These are phyloP conservation scores for Suhomyces kilbournensis DNA, from an alignment of 805 yeast species.

Conservation along the genomic window DNA sequence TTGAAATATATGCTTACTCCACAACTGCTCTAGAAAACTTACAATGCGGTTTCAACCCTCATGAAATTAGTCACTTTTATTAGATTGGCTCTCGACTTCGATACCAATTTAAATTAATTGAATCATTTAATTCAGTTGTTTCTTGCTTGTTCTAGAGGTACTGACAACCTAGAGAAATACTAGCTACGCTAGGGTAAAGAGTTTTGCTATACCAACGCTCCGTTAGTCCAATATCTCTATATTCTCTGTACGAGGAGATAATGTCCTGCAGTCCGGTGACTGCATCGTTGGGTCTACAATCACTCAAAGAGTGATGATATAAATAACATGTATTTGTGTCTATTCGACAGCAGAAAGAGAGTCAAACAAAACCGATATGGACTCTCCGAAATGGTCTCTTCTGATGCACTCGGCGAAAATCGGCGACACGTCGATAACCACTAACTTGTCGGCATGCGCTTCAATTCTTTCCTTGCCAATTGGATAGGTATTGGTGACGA, in stretches of 20 bases:
- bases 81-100: too few relatives aligned
- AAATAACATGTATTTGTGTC: not conserved
- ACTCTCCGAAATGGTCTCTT: slow-evolving; percentile 98
- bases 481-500: slow-evolving; percentile 96
- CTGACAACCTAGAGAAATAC: not conserved
- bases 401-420: slow-evolving; percentile 97
- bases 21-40: too few relatives aligned
- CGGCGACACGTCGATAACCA: slow-evolving; percentile 88
- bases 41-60: too few relatives aligned
- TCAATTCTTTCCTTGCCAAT: slow-evolving; percentile 60
- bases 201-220: slow-evolving; percentile 51
- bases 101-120: too few relatives aligned
- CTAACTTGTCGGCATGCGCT: slow-evolving; percentile 60
- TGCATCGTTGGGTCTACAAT: slow-evolving; percentile 47
- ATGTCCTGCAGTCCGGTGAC: slow-evolving; percentile 54
- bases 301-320: slow-evolving; percentile 3
- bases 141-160: not conserved
- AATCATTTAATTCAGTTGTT: not conserved
- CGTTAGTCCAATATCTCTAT: slow-evolving; percentile 48
- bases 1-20: too few relatives aligned
- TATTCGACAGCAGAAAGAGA: slow-evolving; percentile 62
- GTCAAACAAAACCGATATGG: slow-evolving; percentile 89
- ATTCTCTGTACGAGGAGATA: slow-evolving; percentile 16
- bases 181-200: not conserved
- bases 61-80: too few relatives aligned